Base-by-base conservation (phyloP, 2,329 filamentous ascomycete species). In the Scedosporium dehoogii region DNA sequence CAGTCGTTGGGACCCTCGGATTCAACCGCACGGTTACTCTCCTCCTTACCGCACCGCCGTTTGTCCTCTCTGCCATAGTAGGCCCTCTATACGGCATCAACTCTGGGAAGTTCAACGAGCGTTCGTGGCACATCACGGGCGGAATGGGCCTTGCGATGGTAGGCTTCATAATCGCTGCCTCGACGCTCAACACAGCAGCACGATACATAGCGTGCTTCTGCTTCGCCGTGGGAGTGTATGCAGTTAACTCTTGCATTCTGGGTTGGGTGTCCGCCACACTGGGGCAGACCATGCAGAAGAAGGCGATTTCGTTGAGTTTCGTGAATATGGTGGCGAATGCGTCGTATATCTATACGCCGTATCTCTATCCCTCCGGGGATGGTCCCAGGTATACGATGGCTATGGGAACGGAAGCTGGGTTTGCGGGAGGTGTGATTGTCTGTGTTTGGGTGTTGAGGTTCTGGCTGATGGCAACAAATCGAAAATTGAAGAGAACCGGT, bases 241-340 rank as follows among this genome's bases (percentile, higher is more conserved):
- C 82, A 27, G 85, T 82, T 81, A 84, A 84, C 63, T 79, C 78
- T 18, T 82, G 81, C 69, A 85, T 85, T 66, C 81, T 85, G 58
- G 81, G 80, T 2, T 60, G 58, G 44, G 58, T 51, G 7, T 60
- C 58, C 25, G 42, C 58, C 4, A 60, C 58, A 18, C 58, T 60
- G 3, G 81, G 80, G 5, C 79, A 78, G 38, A 71, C 80, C 61
- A 23, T 33, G 4, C 42, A 60, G 25, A 84, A 84, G 75, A 75
- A 81, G 61, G 79, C 76, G 55, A 80, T 81, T 9, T 80, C 81
- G n/a, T 81, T 84, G 59, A 80, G 80, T 33, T 81, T 84, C 76
- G 79, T 82, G 65, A 77, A 82, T 42, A 80, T 79, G 64, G 76
- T 67, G 38, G 87, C 87, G 9, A 90, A 91, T 66, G 73, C 90